Conservation (phyloP, 2,329 filamentous ascomycete species). For the Trichophyton verrucosum region DNA sequence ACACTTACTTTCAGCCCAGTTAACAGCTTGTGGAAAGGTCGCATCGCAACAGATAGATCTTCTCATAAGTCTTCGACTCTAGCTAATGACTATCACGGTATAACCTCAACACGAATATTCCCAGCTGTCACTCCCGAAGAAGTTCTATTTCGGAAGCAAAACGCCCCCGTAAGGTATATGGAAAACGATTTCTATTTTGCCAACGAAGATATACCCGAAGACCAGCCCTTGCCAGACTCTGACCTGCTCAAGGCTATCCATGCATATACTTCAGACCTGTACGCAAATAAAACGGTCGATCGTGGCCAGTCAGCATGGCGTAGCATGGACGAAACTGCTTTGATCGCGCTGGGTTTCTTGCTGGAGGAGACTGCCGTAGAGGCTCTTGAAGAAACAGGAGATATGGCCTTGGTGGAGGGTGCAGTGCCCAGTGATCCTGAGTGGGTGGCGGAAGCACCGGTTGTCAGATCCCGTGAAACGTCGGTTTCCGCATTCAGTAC, state of each 20-base stretch:
- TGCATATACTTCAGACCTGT: conserved; percentile 46
- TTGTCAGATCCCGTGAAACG: background rate
- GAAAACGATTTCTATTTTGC: conserved; percentile 46
- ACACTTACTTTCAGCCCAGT: background rate
- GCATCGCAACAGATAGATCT: conserved; percentile 33
- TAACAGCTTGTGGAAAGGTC: conserved; percentile 25
- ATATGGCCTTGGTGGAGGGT: conserved; percentile 45
- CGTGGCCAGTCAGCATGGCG: conserved; percentile 32
- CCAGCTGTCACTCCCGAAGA: conserved; percentile 44
- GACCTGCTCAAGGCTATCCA: conserved; percentile 48
- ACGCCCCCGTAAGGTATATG: conserved; percentile 39
- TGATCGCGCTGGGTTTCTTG: conserved; percentile 49
- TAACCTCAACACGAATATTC: conserved; percentile 17
- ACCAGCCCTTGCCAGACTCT: conserved; percentile 39
- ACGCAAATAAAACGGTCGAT: conserved; percentile 27
- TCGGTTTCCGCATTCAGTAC: background rate
- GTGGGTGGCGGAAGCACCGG: background rate
- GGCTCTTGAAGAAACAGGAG: conserved; percentile 44
- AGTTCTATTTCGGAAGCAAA: conserved; percentile 42
- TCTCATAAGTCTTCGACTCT: conserved; percentile 14
- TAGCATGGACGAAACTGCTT: conserved; percentile 50
- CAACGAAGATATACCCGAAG: conserved; percentile 33
- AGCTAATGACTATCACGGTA: conserved; percentile 22
- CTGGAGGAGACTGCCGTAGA: conserved; percentile 46
- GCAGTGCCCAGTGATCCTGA: conserved; percentile 19